phyloP scores from a whole-genome alignment of 2,329 filamentous ascomycete genomes.

The Madurella fahalii region DNA sequence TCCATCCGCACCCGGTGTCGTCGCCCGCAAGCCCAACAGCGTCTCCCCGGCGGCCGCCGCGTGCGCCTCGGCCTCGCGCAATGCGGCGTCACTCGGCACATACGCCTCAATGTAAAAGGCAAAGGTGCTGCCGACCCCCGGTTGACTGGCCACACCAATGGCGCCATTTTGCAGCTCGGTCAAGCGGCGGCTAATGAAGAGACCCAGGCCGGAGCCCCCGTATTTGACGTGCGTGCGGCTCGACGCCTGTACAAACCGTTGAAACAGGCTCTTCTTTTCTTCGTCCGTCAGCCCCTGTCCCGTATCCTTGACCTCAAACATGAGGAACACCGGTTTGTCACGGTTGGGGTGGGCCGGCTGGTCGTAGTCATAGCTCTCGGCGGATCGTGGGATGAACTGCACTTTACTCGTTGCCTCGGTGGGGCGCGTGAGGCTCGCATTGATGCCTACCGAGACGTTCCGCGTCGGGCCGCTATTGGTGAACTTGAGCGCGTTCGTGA shows the following conservation, averaged over 20 bases:
- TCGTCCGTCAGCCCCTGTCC: slow-evolving; percentile 67
- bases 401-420: slow-evolving; percentile 45
- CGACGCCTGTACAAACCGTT: slow-evolving; percentile 74
- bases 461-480: slow-evolving; percentile 60
- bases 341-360: slow-evolving; percentile 31
- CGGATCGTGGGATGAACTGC: slow-evolving; percentile 58
- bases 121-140: slow-evolving; percentile 69
- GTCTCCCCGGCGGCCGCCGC: slow-evolving; percentile 32
- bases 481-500: slow-evolving; percentile 80
- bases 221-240: slow-evolving; percentile 74
- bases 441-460: slow-evolving; percentile 48
- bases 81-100: slow-evolving; percentile 38
- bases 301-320: slow-evolving; percentile 72
- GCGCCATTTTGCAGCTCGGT: slow-evolving; percentile 77
- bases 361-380: slow-evolving; percentile 41
- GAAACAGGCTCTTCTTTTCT: slow-evolving; percentile 71
- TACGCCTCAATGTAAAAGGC: slow-evolving; percentile 67
- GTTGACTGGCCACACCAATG: slow-evolving; percentile 67
- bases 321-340: slow-evolving; percentile 56
- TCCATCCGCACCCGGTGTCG: slow-evolving; percentile 7
- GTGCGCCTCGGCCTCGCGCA: slow-evolving; percentile 38
- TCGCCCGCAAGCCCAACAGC: slow-evolving; percentile 16
- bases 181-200: slow-evolving; percentile 76
- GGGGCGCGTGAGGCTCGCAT: slow-evolving; percentile 39
- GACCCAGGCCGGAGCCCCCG: slow-evolving; percentile 71